Conservation (phyloP, 2,329 filamentous ascomycete genomes). For the Phyllosticta citribraziliensis region DNA sequence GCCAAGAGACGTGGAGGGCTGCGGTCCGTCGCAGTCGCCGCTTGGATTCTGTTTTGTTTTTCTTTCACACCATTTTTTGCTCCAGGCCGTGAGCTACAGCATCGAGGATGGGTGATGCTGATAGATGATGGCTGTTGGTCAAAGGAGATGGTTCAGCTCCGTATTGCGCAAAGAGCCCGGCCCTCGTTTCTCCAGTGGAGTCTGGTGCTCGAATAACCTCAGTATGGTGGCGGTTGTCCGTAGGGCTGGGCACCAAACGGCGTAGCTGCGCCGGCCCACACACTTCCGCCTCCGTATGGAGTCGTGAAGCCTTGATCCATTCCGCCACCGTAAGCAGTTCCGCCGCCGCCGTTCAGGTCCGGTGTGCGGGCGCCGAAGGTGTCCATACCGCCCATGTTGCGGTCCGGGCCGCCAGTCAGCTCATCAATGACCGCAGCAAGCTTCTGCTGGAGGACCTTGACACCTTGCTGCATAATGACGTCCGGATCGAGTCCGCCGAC, state of each 20-base stretch:
- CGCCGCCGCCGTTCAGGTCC: conserved; percentile 35
- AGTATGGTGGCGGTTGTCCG: neutral
- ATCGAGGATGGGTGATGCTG: neutral
- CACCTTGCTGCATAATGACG: conserved; percentile 77
- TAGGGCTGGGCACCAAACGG: conserved; percentile 9
- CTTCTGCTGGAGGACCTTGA: conserved; percentile 82
- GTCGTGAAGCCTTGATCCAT: conserved; percentile 58
- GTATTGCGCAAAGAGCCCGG: neutral
- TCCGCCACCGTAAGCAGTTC: conserved; percentile 37
- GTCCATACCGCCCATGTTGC: conserved; percentile 34
- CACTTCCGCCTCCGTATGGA: conserved; percentile 42
- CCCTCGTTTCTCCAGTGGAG: neutral
- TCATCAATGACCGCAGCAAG: conserved; percentile 68
- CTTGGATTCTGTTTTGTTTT: neutral
- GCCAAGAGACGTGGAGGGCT: no score
- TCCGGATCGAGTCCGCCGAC: conserved; percentile 84
- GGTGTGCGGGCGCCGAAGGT: conserved; percentile 53
- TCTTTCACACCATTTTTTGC: neutral
- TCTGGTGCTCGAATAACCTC: neutral
- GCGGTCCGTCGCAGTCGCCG: no score
- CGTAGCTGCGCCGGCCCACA: conserved; percentile 9
- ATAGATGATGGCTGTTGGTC: neutral
- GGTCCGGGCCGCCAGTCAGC: conserved; percentile 40
- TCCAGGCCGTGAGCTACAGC: neutral
- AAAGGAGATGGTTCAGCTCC: neutral